These are phyloP conservation scores for Phytophthora fragariae DNA, from an alignment of 352 stramenopile genomes.

Conservation along the genomic window DNA sequence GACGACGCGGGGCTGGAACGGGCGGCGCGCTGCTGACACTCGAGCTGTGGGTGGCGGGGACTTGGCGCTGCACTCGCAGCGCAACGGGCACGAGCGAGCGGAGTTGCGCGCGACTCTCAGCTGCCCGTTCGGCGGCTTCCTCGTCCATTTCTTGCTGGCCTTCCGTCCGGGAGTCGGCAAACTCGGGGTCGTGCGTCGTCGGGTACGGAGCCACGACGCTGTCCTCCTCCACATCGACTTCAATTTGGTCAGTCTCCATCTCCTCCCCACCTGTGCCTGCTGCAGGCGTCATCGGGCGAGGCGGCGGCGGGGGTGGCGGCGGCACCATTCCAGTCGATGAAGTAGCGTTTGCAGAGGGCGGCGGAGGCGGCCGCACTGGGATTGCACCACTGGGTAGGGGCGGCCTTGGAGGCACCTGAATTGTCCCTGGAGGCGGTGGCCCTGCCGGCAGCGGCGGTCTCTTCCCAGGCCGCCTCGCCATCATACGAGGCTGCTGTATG, in stretches of 20 bases:
- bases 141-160: constrained; percentile 39
- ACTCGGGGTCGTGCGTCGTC: not conserved
- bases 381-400: constrained; percentile 57
- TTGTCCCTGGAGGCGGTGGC: constrained; percentile 63
- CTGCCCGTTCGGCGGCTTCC: constrained; percentile 37
- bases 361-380: constrained; percentile 49
- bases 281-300: not conserved
- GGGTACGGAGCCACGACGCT: constrained; percentile 19
- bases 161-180: not conserved
- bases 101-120: constrained; percentile 52
- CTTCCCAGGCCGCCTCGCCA: constrained; percentile 60
- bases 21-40: constrained; percentile 9
- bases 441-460: constrained; percentile 61
- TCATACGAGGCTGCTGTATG: constrained; percentile 21
- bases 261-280: constrained; percentile 1
- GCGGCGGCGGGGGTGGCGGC: constrained; percentile 20
- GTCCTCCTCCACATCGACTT: constrained; percentile 22
- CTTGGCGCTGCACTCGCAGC: constrained; percentile 62
- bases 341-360: constrained; percentile 34
- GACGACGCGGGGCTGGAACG: constrained; percentile 25
- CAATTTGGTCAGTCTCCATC: not conserved
- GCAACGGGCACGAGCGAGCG: constrained; percentile 68
- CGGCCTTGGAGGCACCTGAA: constrained; percentile 64
- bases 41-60: not conserved
- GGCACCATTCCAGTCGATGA: constrained; percentile 8